Base-by-base conservation (phyloP, 345 rosid species). In the Gossypium arboreum region DNA sequence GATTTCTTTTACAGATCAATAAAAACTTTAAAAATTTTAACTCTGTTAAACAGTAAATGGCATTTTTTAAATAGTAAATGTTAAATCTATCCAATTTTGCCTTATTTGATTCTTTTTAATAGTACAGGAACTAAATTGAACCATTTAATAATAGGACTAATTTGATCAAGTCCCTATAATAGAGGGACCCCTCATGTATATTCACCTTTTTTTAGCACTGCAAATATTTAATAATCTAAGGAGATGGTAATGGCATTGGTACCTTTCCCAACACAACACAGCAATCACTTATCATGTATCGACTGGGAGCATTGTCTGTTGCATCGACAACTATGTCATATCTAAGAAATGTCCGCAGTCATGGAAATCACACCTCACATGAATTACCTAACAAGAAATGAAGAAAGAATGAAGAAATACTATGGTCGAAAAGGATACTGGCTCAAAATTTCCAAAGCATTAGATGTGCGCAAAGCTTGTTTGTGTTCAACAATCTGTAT, bases 211-310 rank as follows among this genome's bases (percentile, higher is more conserved):
- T 60, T 60, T 25, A 25, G 63, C 9, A 20, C 25, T 47, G 11
- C 16, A 68, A 50, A 59, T 20, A 51, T 73, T 22, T 18, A 44
- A 72, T 12, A 20, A 24, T 25, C 17, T 20, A 48, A 25, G 29
- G 25, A 27, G 3, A 54, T 9, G 29, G 48, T 7, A 73, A 51
- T 27, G 41, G 9, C 60, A 25, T 54, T 45, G 15, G 79, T 82
- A 94, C 99, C 98, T 91, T 95, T 58, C 97, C 93, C 80, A 90
- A 76, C 77, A 95, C 85, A 66, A 91, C 97, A 70, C 99, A 95
- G 71, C 98, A 95, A 89, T 95, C 98, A 77, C 90, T 93, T 79
- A 93, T 95, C 97, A 93, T 87, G 87, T 95, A 95, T 63, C 97
- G 97, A 70, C 99, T 93, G 55, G 99, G 98, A 56, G 98, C 92